Evolutionary conservation across 176 grass and related monocot genomes (phyloP).

Genomic region (Paspalum vaginatum): DNA sequence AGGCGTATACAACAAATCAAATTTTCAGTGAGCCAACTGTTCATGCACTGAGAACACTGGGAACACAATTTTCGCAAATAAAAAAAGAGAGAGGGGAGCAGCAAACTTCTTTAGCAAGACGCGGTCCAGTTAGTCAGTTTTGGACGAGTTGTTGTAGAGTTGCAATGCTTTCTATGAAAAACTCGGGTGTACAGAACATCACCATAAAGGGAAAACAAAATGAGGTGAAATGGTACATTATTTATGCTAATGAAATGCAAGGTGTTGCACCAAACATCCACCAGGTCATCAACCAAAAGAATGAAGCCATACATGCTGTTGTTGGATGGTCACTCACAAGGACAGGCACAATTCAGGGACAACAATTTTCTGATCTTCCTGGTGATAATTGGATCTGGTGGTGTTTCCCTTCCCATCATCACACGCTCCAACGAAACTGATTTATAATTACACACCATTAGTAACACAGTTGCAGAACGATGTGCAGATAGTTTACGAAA

Average conservation of each 20-base stretch:
- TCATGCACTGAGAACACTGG: neutral
- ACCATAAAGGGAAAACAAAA: conserved; percentile 27
- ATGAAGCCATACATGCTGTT: neutral
- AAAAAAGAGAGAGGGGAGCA: neutral
- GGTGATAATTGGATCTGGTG: neutral
- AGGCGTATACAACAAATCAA: neutral
- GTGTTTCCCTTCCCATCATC: conserved; percentile 31
- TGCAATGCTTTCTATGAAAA: neutral
- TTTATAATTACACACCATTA: conserved; percentile 34
- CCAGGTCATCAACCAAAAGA: conserved; percentile 6
- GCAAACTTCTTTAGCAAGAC: conserved; percentile 9
- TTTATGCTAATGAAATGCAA: conserved; percentile 30
- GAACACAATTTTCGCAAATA: neutral
- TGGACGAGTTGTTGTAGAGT: neutral
- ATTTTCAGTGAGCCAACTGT: neutral
- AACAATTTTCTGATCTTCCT: conserved; percentile 23
- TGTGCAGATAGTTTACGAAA: neutral
- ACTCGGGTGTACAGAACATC: neutral
- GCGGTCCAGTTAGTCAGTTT: neutral
- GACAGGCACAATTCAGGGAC: neutral
- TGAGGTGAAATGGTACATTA: conserved; percentile 26
- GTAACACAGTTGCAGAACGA: conserved; percentile 5
- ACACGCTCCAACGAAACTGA: conserved; percentile 20
- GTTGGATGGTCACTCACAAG: conserved; percentile 2
- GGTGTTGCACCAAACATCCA: conserved; percentile 30